These are phyloP conservation scores for Creolimax fragrantissima DNA, from an alignment of 78 protist genomes.

Conservation along the genomic window DNA sequence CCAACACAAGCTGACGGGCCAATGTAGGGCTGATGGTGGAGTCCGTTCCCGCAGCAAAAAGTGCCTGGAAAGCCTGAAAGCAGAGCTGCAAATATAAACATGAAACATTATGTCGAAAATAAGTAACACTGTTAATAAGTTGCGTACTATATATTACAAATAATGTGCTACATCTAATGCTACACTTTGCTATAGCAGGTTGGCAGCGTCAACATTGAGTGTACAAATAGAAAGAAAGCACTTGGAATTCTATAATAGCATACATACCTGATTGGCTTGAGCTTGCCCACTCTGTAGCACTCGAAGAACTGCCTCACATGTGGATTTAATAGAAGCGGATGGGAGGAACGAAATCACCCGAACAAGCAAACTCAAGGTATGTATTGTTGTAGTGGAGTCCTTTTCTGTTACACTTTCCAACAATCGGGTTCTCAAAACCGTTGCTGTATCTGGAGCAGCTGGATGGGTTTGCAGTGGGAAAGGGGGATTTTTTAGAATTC, in stretches of 20 bases:
- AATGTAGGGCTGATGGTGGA: neutral
- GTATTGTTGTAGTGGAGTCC: neutral
- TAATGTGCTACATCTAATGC: no score
- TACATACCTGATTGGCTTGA: neutral
- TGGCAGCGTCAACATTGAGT: no score
- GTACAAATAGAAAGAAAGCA: no score
- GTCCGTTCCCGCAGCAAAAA: neutral
- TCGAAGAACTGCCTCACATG: neutral
- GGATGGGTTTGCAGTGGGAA: neutral
- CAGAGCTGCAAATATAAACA: neutral
- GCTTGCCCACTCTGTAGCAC: neutral
- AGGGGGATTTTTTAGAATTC: neutral
- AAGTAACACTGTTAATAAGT: no score
- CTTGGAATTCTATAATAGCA: no score
- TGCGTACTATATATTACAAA: no score
- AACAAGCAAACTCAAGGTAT: neutral
- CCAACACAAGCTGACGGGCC: neutral
- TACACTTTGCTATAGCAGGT: no score
- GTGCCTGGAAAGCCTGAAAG: neutral
- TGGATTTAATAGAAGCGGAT: neutral
- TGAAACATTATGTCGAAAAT: no score
- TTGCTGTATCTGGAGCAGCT: neutral
- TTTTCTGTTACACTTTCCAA: neutral
- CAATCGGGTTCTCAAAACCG: neutral
- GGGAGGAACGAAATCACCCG: neutral